Evolutionary conservation across 768 basidiomycete species (phyloP), one percentile per base, ranked within the genome.

Genomic region (Cubamyces lactineus): DNA sequence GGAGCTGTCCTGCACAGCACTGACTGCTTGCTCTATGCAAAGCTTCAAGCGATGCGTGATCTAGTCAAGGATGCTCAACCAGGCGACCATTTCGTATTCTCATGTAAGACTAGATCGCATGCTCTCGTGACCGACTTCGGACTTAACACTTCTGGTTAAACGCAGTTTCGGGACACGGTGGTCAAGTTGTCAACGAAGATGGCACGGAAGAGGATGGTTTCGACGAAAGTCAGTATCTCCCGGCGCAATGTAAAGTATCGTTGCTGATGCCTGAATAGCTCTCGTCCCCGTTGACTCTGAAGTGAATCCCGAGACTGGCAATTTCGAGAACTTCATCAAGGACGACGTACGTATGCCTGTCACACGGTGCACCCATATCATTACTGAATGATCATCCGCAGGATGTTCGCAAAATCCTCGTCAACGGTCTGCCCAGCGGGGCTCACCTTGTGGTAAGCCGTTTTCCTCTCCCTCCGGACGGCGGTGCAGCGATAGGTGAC

Each of bases 51-150:
- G 39, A 80, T 85, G 53, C 61, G 73, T 0, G 73, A 74, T 2
- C 72, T 87, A 7, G 81, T 84, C 0, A 62, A 71, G 30, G 81
- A 71, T 39, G 80, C 79, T 9, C 70, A 75, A 17, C 62, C 78
- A 3, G 81, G 81, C 0, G 86, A 86, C 61, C 78, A 70, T 1
- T 82, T 84, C 64, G 82, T 86, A 62, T 85, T 87, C 59, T 84
- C 84, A 46, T 87, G 85, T 86, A 55, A 59, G 80, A 19, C 4
- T 16, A 9, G 9, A 34, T 34, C 9, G 34, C 34, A 34, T 34
- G 34, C 5, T 11, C 11, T 34, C 34, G 9, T 34, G 34, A 11
- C 11, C 9, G 34, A 11, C 5, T 34, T 6, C 9, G 34, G 34
- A 11, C 9, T 34, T 34, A n/a, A n/a, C n/a, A n/a, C 34, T 34